A percentile compares a stretch with the other conserved stretches of the same genome.
Conservation (phyloP, 768 basidiomycete genomes). For the Boletus reticulatus region DNA sequence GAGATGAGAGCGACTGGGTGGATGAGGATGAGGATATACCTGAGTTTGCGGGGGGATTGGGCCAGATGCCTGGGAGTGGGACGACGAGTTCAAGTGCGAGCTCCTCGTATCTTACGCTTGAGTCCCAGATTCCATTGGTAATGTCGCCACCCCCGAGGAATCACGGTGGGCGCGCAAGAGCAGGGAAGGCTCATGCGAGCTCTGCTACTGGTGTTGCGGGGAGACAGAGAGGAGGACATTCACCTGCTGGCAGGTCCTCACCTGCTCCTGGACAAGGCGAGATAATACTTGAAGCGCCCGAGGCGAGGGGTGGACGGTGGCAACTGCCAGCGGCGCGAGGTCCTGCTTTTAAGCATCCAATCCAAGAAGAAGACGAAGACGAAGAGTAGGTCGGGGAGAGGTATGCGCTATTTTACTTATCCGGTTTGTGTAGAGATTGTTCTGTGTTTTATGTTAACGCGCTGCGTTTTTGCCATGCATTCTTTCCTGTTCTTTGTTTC, state of each 20-base stretch:
- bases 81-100: slow-evolving; percentile 26
- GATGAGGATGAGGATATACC: slow-evolving; percentile 79
- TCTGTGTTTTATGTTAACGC: slow-evolving; percentile 2
- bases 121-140: slow-evolving; percentile 41
- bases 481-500: not conserved
- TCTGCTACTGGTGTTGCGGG: slow-evolving; percentile 27
- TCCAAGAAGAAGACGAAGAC: slow-evolving; percentile 85
- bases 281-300: slow-evolving; percentile 43
- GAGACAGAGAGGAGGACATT: slow-evolving; percentile 51
- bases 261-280: slow-evolving; percentile 53
- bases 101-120: slow-evolving; percentile 27
- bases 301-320: slow-evolving; percentile 56
- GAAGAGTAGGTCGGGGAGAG: slow-evolving; percentile 46
- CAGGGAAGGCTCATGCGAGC: slow-evolving; percentile 28
- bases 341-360: slow-evolving; percentile 65
- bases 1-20: slow-evolving; percentile 86
- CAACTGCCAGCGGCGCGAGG: slow-evolving; percentile 71
- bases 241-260: slow-evolving; percentile 58
- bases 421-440: slow-evolving; percentile 7
- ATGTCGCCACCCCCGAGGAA: slow-evolving; percentile 50
- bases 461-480: not conserved
- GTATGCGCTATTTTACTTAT: slow-evolving; percentile 2
- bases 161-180: slow-evolving; percentile 39
- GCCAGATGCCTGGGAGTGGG: slow-evolving; percentile 46
- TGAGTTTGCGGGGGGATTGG: slow-evolving; percentile 75